A percentile compares a stretch with the other conserved stretches of the same genome.
These are phyloP conservation scores for Ogataea hybrid DNA, from an alignment of 1,139 yeast genomes.

Conservation along the genomic window DNA sequence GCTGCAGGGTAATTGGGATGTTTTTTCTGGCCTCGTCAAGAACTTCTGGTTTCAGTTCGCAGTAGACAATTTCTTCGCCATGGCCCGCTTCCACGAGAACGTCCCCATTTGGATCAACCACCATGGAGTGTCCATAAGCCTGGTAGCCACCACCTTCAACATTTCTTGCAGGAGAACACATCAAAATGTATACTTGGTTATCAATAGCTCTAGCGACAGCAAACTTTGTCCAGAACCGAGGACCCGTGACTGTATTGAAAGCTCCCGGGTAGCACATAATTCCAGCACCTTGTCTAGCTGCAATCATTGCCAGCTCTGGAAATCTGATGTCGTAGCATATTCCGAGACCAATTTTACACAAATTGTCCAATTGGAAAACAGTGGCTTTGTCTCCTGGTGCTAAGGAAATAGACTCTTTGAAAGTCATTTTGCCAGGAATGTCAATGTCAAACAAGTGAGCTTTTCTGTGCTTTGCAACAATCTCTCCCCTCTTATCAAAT, in stretches of 20 bases:
- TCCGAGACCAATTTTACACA: slow-evolving; percentile 82
- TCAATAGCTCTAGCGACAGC: slow-evolving; percentile 89
- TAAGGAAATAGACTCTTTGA: slow-evolving; percentile 75
- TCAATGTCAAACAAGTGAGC: slow-evolving; percentile 89
- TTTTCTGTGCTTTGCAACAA: slow-evolving; percentile 85
- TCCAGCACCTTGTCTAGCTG: slow-evolving; percentile 74
- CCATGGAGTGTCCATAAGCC: slow-evolving; percentile 90
- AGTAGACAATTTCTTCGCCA: slow-evolving; percentile 76
- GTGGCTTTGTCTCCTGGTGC: slow-evolving; percentile 82
- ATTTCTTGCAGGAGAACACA: slow-evolving; percentile 91
- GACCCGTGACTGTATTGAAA: slow-evolving; percentile 93
- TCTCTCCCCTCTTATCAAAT: slow-evolving; percentile 65
- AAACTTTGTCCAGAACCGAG: slow-evolving; percentile 87
- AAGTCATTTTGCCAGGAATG: slow-evolving; percentile 84
- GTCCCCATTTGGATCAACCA: slow-evolving; percentile 83
- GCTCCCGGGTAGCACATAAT: slow-evolving; percentile 97
- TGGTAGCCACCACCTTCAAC: slow-evolving; percentile 69
- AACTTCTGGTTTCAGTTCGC: slow-evolving; percentile 67
- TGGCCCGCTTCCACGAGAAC: slow-evolving; percentile 82
- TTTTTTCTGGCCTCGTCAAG: slow-evolving; percentile 62
- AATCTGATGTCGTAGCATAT: slow-evolving; percentile 92
- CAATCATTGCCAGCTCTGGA: slow-evolving; percentile 83
- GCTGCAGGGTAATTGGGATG: slow-evolving; percentile 76
- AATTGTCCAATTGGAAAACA: slow-evolving; percentile 63
- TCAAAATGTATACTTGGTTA: slow-evolving; percentile 74